These are phyloP conservation scores for Mesembryanthemum crystallinum DNA, from an alignment of 148 eudicot species.

Conservation along the genomic window DNA sequence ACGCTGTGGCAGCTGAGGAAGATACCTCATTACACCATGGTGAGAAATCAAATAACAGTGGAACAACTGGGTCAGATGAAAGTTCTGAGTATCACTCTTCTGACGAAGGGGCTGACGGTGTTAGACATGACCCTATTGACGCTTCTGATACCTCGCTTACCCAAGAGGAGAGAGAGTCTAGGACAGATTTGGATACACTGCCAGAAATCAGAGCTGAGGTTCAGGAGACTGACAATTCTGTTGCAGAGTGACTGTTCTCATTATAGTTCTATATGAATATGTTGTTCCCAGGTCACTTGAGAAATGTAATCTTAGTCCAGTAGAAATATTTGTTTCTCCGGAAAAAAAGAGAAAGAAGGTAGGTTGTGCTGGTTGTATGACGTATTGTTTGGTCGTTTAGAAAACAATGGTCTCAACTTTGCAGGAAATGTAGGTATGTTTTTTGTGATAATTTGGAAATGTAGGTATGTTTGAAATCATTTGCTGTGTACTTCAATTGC, in stretches of 20 bases:
- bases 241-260: constrained; percentile 43
- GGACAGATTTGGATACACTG: constrained; percentile 48
- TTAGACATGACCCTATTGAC: constrained; percentile 47
- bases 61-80: constrained; percentile 35
- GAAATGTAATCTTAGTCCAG: constrained; percentile 13
- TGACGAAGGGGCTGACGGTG: constrained; percentile 31
- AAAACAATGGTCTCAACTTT: constrained; percentile 14
- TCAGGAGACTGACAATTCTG: constrained; percentile 43
- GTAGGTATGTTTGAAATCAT: not conserved
- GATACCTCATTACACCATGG: constrained; percentile 14
- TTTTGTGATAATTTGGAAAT: not conserved
- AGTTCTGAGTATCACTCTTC: constrained; percentile 25
- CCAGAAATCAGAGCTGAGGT: constrained; percentile 66
- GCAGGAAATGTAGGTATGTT: constrained; percentile 15
- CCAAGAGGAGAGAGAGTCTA: constrained; percentile 51
- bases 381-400: constrained; percentile 10
- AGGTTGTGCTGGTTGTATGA: constrained; percentile 22
- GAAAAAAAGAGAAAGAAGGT: constrained; percentile 5
- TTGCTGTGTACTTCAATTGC: too few species aligned
- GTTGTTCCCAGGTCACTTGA: not conserved
- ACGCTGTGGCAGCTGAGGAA: constrained; percentile 17
- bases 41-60: constrained; percentile 32
- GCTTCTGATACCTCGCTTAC: constrained; percentile 38
- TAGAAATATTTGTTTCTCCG: constrained; percentile 1
- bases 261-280: constrained; percentile 9